These are phyloP conservation scores for Cyclotella atomus DNA, from an alignment of 108 stramenopile species.

Conservation along the genomic window DNA sequence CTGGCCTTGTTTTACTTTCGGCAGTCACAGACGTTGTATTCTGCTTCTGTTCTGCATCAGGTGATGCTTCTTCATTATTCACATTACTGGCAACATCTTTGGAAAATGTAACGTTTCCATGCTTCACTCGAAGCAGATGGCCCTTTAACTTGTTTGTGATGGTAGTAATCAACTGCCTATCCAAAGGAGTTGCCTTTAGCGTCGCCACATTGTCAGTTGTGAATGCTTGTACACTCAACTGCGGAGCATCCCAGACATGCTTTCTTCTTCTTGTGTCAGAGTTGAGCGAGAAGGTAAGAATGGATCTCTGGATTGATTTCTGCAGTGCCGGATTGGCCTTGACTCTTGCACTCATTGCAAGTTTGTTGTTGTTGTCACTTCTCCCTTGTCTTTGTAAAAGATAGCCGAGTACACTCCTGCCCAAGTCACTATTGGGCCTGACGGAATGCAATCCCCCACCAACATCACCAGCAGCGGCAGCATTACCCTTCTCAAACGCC, in stretches of 20 bases:
- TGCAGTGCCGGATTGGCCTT: conserved; percentile 30
- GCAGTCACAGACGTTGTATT: neutral
- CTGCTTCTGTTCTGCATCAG: no score
- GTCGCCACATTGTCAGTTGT: neutral
- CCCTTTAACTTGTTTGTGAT: conserved; percentile 31
- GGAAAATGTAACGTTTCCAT: neutral
- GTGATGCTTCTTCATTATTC: neutral
- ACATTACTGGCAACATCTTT: neutral
- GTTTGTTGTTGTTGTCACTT: conserved; percentile 4
- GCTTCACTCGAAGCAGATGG: neutral
- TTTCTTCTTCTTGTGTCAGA: conserved; percentile 34
- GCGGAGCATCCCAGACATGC: conserved; percentile 43
- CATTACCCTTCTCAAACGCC: neutral
- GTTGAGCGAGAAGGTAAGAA: conserved; percentile 41
- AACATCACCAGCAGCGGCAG: neutral
- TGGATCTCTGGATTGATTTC: conserved; percentile 44
- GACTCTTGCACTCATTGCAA: conserved; percentile 3
- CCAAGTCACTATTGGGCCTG: conserved; percentile 37
- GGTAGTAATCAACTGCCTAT: conserved; percentile 31
- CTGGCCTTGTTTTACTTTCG: neutral
- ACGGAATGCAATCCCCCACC: neutral
- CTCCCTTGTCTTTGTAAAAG: conserved; percentile 16
- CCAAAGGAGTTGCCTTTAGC: conserved; percentile 20
- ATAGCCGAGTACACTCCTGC: conserved; percentile 27
- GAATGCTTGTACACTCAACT: conserved; percentile 18